phyloP scores from a whole-genome alignment of 148 eudicot genomes.

The Cornus controversa region DNA sequence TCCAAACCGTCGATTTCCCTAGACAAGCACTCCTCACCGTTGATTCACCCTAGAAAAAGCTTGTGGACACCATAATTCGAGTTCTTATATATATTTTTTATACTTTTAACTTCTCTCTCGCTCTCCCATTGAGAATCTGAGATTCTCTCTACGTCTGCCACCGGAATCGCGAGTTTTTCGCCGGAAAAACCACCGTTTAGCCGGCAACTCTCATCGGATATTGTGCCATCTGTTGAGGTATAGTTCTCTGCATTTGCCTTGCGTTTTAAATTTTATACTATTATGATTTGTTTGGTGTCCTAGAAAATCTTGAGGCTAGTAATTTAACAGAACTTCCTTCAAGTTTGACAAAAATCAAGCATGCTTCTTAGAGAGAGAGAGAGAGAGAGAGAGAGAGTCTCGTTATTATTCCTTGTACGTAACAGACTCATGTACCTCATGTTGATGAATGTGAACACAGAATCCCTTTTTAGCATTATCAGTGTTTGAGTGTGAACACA shows the following conservation, averaged over 20 bases:
- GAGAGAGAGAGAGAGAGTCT: no score
- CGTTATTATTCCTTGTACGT: no score
- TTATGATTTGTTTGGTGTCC: not conserved
- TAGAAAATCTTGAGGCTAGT: not conserved
- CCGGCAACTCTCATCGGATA: not conserved
- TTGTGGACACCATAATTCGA: slow-evolving; percentile 22
- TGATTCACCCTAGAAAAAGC: not conserved
- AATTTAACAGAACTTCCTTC: no score
- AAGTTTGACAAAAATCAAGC: no score
- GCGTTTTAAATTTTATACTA: not conserved
- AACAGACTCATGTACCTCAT: no score
- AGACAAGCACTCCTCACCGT: slow-evolving; percentile 9
- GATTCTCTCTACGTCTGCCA: not conserved
- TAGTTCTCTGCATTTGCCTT: not conserved
- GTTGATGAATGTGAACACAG: not conserved
- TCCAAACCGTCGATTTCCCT: slow-evolving; percentile 2
- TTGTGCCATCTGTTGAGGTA: slow-evolving; percentile 1
- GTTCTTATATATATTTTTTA: not conserved
- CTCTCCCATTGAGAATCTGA: not conserved
- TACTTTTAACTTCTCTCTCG: not conserved
- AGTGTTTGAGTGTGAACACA: not conserved
- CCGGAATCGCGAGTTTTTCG: not conserved
- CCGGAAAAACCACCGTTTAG: not conserved
- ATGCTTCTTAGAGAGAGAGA: no score
- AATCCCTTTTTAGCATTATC: no score